Evolutionary conservation across 1,139 yeast genomes (phyloP).

Genomic region (Barnettozyma hawaiiensis): DNA sequence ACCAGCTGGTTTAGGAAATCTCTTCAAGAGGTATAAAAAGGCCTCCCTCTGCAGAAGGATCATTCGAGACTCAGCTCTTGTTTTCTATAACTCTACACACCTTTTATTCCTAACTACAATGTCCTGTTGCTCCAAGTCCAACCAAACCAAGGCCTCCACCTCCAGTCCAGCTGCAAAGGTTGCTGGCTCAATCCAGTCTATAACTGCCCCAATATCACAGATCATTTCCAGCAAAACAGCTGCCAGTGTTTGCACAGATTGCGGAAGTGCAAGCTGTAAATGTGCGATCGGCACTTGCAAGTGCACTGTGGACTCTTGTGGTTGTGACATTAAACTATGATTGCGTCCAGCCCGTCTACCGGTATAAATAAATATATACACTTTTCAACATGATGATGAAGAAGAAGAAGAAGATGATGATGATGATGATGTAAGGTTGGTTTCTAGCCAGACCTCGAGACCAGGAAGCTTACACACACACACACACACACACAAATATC

Average conservation of each 20-base stretch:
- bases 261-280: conserved; percentile 24
- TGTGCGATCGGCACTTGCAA: conserved; percentile 24
- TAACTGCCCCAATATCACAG: conserved; percentile 2
- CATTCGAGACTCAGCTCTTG: too few species aligned
- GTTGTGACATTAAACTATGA: conserved; percentile 22
- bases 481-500: neutral
- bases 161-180: conserved; percentile 14
- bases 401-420: too few species aligned
- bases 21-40: neutral
- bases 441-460: too few species aligned
- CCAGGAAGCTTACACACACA: too few species aligned
- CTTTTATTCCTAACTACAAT: too few species aligned
- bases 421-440: too few species aligned
- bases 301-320: conserved; percentile 22
- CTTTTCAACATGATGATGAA: too few species aligned
- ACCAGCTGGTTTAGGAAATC: neutral
- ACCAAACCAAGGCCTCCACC: conserved; percentile 13
- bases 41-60: too few species aligned
- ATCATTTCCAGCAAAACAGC: conserved; percentile 13
- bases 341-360: neutral
- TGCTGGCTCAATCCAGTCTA: conserved; percentile 2
- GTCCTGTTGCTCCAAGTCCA: conserved; percentile 22
- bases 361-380: neutral
- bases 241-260: conserved; percentile 20
- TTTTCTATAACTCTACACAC: too few species aligned